phyloP scores from a whole-genome alignment of 148 eudicot species.

The Cornus controversa region DNA sequence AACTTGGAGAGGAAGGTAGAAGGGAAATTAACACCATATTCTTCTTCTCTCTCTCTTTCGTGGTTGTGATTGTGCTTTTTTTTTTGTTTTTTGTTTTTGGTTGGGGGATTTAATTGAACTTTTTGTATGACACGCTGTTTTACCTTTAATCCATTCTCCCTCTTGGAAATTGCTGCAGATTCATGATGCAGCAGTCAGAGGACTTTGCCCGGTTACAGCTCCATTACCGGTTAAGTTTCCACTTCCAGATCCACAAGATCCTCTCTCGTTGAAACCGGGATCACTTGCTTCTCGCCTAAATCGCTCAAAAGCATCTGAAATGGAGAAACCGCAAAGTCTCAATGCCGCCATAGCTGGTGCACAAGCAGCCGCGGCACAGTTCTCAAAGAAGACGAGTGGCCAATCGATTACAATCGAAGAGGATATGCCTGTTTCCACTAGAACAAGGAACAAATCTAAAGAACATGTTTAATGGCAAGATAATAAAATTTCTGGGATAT shows the following conservation, averaged over 20 bases:
- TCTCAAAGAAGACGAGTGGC: slow-evolving; percentile 33
- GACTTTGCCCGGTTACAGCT: slow-evolving; percentile 42
- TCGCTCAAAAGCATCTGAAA: slow-evolving; percentile 24
- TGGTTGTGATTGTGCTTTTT: no score
- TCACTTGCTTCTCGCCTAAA: slow-evolving; percentile 31
- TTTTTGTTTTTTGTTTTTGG: not conserved
- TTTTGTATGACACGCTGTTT: not conserved
- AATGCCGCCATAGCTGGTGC: slow-evolving; percentile 67
- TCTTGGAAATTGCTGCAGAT: slow-evolving; percentile 43
- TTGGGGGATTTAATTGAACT: not conserved
- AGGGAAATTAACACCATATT: not conserved
- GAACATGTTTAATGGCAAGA: slow-evolving; percentile 16
- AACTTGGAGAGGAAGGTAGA: slow-evolving; percentile 63
- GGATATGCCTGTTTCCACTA: slow-evolving; percentile 39
- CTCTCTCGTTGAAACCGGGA: slow-evolving; percentile 61
- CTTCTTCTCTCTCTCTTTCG: no score
- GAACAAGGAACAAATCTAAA: slow-evolving; percentile 41
- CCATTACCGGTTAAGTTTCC: slow-evolving; percentile 49
- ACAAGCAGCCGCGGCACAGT: slow-evolving; percentile 62
- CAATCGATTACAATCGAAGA: slow-evolving; percentile 15
- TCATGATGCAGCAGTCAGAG: slow-evolving; percentile 45
- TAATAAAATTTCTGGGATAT: not conserved
- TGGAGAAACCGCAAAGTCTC: slow-evolving; percentile 47
- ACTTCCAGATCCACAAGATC: slow-evolving; percentile 49
- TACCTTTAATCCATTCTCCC: not conserved